Conservation (phyloP, 345 rosid genomes). For the Populus ilicifolia region DNA sequence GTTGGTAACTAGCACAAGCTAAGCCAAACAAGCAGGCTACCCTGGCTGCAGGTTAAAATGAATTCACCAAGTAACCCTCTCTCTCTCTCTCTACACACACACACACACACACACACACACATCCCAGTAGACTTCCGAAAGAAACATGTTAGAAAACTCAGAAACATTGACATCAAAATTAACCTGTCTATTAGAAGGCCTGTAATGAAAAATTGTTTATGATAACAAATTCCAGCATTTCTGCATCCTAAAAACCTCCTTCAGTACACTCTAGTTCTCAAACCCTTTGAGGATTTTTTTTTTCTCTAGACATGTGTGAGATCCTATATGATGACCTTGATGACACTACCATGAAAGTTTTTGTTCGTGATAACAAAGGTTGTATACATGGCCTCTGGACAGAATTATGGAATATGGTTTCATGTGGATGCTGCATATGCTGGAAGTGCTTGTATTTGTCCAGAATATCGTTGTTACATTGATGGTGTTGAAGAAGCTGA, state of each 20-base stretch:
- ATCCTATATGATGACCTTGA: background rate
- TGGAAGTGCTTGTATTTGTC: slow-evolving; percentile 91
- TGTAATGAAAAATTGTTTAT: no score
- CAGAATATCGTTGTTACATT: slow-evolving; percentile 68
- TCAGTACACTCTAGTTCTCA: no score
- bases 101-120: no score
- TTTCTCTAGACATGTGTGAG: no score
- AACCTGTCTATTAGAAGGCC: background rate
- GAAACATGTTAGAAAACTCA: background rate
- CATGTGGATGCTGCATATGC: slow-evolving; percentile 94
- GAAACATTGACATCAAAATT: background rate
- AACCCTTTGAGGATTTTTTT: no score
- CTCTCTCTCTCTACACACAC: no score
- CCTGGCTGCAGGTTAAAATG: background rate
- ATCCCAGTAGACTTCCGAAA: background rate
- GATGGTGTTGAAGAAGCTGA: slow-evolving; percentile 86
- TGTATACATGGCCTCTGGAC: slow-evolving; percentile 20
- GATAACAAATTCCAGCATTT: background rate
- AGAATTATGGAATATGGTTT: slow-evolving; percentile 74
- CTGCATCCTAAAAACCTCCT: background rate
- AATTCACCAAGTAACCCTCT: background rate
- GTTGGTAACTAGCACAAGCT: background rate
- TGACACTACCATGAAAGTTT: background rate
- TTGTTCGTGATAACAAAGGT: background rate
- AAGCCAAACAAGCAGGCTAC: background rate